A percentile compares a stretch with the other conserved stretches of the same genome.
Conservation (phyloP, 371 early-diverging fungal genomes). For the Rhizomucor pusillus region DNA sequence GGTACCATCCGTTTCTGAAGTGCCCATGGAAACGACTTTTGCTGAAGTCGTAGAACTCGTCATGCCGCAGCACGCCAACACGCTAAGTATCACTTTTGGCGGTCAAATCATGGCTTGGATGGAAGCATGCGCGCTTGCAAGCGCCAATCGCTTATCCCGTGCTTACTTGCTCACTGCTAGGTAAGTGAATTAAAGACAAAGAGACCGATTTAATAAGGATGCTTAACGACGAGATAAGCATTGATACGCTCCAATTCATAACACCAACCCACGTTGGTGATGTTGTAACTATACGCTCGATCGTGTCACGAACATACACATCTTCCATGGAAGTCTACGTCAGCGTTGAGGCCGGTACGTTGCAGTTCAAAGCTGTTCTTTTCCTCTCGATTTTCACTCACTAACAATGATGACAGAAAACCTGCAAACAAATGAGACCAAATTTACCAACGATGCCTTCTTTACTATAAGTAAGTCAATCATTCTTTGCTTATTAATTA, state of each 20-base stretch:
- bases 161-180: constrained; percentile 61
- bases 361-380: background rate
- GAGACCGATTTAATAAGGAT: too few species aligned
- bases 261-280: constrained; percentile 57
- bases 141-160: constrained; percentile 60
- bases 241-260: constrained; percentile 55
- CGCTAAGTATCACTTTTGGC: constrained; percentile 72
- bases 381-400: too few species aligned
- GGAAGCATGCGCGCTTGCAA: constrained; percentile 66
- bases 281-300: constrained; percentile 55
- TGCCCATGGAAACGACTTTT: constrained; percentile 53
- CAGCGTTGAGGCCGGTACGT: constrained; percentile 52
- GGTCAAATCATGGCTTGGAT: constrained; percentile 82
- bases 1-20: constrained; percentile 9
- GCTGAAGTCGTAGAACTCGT: constrained; percentile 68
- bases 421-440: constrained; percentile 51
- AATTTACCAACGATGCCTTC: constrained; percentile 63
- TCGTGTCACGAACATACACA: constrained; percentile 55
- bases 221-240: constrained; percentile 16
- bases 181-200: constrained; percentile 20
- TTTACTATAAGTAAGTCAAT: constrained; percentile 49
- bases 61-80: constrained; percentile 78
- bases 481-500: too few species aligned
- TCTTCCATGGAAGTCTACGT: constrained; percentile 66
- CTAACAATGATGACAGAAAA: constrained; percentile 49